A percentile compares a stretch with the other conserved stretches of the same genome.
phyloP scores from a whole-genome alignment of 2,329 filamentous ascomycete genomes.

The Hortaea sp. region DNA sequence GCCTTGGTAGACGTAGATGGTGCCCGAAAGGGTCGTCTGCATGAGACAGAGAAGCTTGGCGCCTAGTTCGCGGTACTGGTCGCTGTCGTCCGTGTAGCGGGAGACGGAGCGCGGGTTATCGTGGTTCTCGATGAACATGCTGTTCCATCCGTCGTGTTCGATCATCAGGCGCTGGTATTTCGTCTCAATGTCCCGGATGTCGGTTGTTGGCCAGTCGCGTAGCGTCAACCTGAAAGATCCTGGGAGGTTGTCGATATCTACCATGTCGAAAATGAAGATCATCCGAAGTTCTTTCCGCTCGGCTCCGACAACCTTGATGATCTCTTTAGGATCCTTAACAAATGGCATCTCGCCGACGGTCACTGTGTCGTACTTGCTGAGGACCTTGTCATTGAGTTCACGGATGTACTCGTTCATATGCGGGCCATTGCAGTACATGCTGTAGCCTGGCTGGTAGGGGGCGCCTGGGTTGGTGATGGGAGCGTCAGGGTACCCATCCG shows the following conservation, averaged over 20 bases:
- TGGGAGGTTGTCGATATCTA: constrained; percentile 29
- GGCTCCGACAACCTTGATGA: constrained; percentile 33
- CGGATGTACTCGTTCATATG: constrained; percentile 48
- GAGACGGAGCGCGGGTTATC: constrained; percentile 41
- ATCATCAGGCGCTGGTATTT: constrained; percentile 41
- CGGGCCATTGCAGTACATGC: constrained; percentile 48
- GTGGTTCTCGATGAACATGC: constrained; percentile 45
- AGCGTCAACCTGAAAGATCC: constrained; percentile 27
- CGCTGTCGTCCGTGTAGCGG: constrained; percentile 39
- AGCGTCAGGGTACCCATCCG: constrained; percentile 33
- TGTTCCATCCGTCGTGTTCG: constrained; percentile 41
- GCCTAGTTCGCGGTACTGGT: constrained; percentile 35
- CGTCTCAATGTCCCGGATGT: constrained; percentile 18
- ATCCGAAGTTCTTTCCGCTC: constrained; percentile 35
- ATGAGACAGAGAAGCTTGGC: constrained; percentile 40
- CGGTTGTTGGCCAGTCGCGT: constrained; percentile 28
- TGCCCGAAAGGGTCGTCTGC: constrained; percentile 39
- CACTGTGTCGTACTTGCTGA: constrained; percentile 48
- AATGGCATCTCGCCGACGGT: constrained; percentile 54
- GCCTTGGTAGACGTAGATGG: constrained; percentile 42
- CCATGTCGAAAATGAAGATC: constrained; percentile 40
- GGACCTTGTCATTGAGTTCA: constrained; percentile 42
- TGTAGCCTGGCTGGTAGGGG: constrained; percentile 38
- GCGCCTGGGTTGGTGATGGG: constrained; percentile 29
- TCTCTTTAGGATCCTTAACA: constrained; percentile 34